A percentile compares a stretch with the other conserved stretches of the same genome.
Evolutionary conservation across 345 rosid species (phyloP).

Genomic region (Pelargonium nanum): DNA sequence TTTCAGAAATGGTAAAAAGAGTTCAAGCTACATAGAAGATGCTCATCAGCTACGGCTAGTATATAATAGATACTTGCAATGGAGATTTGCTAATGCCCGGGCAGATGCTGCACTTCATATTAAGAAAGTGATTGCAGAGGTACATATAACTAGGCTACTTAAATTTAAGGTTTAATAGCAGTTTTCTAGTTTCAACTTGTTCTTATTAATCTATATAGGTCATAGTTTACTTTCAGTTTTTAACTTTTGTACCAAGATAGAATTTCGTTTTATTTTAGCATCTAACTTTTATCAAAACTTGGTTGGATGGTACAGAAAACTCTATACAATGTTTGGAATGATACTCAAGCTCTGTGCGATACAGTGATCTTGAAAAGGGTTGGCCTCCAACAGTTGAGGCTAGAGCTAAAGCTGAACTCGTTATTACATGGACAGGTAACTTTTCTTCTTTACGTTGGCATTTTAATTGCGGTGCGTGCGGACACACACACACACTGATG

Average conservation of each 20-base stretch:
- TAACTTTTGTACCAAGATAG: conserved; percentile 3
- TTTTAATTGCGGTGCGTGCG: conserved; percentile 5
- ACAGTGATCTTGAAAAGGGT: conserved; percentile 57
- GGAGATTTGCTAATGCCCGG: conserved; percentile 80
- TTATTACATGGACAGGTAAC: conserved; percentile 62
- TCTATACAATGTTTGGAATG: conserved; percentile 57
- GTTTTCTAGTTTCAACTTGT: background rate
- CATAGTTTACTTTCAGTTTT: background rate
- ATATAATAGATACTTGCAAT: conserved; percentile 74
- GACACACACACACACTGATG: too few species aligned
- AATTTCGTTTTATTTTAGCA: background rate
- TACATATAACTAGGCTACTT: conserved; percentile 12
- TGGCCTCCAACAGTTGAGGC: conserved; percentile 54
- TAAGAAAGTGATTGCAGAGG: conserved; percentile 76
- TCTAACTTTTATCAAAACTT: conserved; percentile 9
- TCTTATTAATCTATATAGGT: background rate
- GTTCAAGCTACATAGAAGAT: conserved; percentile 61
- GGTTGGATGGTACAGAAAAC: conserved; percentile 48
- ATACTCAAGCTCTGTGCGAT: conserved; percentile 52
- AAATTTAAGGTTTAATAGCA: background rate
- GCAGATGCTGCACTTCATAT: conserved; percentile 56
- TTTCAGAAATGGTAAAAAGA: conserved; percentile 66
- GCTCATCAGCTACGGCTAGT: conserved; percentile 82
- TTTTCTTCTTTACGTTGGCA: conserved; percentile 14
- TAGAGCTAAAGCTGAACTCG: conserved; percentile 67